Evolutionary conservation across 139 green algal species (phyloP), one percentile per base, ranked within the genome.

Genomic region (Zygnema circumcarinatum): DNA sequence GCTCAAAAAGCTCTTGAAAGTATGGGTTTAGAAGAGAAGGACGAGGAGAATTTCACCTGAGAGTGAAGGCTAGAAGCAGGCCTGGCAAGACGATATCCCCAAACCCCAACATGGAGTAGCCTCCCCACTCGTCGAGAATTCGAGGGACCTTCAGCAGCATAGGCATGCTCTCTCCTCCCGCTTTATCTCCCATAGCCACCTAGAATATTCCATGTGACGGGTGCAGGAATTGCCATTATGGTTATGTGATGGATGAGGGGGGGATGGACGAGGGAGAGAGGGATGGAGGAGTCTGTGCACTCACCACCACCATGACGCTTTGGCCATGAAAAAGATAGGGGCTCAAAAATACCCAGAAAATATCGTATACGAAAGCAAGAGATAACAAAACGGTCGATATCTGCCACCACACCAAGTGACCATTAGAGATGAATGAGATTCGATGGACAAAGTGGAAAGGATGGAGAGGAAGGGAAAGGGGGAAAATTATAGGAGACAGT

Each of bases 331-430:
- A 93, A 7, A 98, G 80, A 35, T 94, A 39, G 1, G 96, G 96
- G 89, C 96, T 94, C 32, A 99, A 83, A 93, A 98, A 99, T 22
- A 98, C 96, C 95, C 94, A 98, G 87, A 97, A 98, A 29, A 98
- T 92, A 90, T 98, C 95, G 87, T 97, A 97, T 0, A 90, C 36
- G 54, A 98, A 94, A 33, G 92, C 93, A 7, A 95, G 83, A 20
- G 84, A 81, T 36, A 98, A 94, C 83, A 98, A 92, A 0, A 97
- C 89, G 53, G 83, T 90, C 1, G 95, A 90, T 38, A 91, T 82
- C 86, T 90, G 85, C 35, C 22, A 81, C 16, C n/a, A n/a, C n/a
- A 47, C 53, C 40, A 72, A 25, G 67, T 31, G 25, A 38, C 22
- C 1, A 21, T 0, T 25, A 0, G 72, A 31, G 25, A 79, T 21